Evolutionary conservation across 2,329 filamentous ascomycete genomes (phyloP).

Genomic region (Monascus ruber): DNA sequence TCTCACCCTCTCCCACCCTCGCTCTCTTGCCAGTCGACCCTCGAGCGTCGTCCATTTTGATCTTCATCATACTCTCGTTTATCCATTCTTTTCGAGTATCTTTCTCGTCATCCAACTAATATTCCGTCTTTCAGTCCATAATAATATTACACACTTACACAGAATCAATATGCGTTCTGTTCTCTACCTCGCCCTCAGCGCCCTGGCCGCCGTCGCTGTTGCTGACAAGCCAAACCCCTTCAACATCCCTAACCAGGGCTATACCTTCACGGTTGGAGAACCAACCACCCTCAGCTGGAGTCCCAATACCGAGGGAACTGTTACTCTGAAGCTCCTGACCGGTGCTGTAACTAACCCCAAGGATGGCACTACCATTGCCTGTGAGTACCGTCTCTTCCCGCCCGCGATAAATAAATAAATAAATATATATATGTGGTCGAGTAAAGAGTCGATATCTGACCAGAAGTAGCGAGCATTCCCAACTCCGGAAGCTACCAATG

Average conservation of each 20-base stretch:
- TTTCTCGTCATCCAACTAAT: too few relatives aligned
- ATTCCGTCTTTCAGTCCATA: too few relatives aligned
- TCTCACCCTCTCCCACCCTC: conserved; percentile 3
- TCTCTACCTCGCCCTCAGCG: conserved; percentile 31
- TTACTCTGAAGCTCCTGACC: conserved; percentile 42
- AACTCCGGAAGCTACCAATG: conserved; percentile 42
- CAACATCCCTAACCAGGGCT: conserved; percentile 33
- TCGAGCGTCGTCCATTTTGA: not conserved
- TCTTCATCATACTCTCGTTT: not conserved
- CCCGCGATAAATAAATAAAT: too few relatives aligned
- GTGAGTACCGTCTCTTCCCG: conserved; percentile 23
- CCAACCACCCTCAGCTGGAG: conserved; percentile 38
- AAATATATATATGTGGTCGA: not conserved
- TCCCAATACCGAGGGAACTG: conserved; percentile 38
- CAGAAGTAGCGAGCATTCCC: conserved; percentile 30
- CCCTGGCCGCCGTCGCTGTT: conserved; percentile 33
- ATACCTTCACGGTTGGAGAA: conserved; percentile 36
- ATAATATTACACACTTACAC: too few relatives aligned
- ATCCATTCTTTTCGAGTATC: too few relatives aligned
- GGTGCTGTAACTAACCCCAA: conserved; percentile 30
- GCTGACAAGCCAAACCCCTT: conserved; percentile 36
- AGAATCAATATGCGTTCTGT: conserved; percentile 35
- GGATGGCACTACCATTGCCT: conserved; percentile 30
- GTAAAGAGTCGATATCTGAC: conserved; percentile 2
- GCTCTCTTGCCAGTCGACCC: not conserved